Percentiles rank a stretch among this genome's conserved stretches.
Evolutionary conservation across 2,329 filamentous ascomycete species (phyloP).

Genomic region (Onygenales sp.): DNA sequence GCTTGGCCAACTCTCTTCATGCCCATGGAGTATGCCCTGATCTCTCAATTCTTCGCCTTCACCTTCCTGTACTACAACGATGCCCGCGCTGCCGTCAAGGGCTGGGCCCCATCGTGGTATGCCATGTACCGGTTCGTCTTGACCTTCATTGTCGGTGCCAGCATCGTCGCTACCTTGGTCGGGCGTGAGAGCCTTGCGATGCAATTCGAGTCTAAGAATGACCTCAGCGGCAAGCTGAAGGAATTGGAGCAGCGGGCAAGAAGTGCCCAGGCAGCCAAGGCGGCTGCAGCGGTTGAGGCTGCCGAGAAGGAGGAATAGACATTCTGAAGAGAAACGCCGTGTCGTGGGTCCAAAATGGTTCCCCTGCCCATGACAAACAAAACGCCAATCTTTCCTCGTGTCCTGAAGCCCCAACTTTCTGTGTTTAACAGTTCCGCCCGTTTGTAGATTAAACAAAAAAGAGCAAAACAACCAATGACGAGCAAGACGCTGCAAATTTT

Average conservation of each 20-base stretch:
- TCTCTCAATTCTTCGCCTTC: constrained; percentile 77
- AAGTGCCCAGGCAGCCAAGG: constrained; percentile 36
- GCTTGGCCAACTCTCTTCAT: constrained; percentile 87
- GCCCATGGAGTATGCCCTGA: constrained; percentile 75
- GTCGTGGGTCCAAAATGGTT: neutral
- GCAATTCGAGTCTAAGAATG: constrained; percentile 25
- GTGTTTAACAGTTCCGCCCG: neutral
- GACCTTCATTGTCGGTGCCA: constrained; percentile 76
- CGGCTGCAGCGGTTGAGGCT: constrained; percentile 22
- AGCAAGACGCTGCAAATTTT: constrained; percentile 1
- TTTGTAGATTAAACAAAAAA: neutral
- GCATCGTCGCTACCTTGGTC: constrained; percentile 71
- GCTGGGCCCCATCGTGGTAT: constrained; percentile 82
- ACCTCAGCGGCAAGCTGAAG: constrained; percentile 41
- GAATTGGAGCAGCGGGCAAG: constrained; percentile 40
- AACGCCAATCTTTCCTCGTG: neutral
- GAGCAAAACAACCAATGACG: neutral
- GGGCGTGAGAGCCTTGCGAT: constrained; percentile 66
- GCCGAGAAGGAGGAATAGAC: constrained; percentile 14
- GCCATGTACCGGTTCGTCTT: constrained; percentile 82
- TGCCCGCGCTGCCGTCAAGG: constrained; percentile 58
- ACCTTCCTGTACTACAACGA: constrained; percentile 80
- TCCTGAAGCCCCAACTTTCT: neutral
- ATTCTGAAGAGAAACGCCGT: neutral
- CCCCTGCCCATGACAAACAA: neutral